Evolutionary conservation across 495 filamentous ascomycete genomes (phyloP), one percentile per base, ranked within the genome.

Genomic region (Neurospora sp.): DNA sequence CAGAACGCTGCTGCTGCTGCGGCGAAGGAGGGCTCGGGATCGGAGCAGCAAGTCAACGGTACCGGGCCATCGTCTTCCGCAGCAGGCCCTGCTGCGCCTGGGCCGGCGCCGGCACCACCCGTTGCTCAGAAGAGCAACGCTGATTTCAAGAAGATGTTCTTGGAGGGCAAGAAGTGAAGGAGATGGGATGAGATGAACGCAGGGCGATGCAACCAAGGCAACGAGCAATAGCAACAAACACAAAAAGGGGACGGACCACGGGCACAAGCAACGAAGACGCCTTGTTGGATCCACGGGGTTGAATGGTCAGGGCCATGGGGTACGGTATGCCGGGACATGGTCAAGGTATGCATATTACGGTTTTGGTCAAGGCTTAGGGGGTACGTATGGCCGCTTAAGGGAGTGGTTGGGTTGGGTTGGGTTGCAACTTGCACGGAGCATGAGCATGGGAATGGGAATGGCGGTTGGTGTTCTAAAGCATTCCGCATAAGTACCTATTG

Each of bases 81-180:
- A 7, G 42, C 18, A 16, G 23, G 23, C 20, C 27, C 72, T 70
- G 73, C 70, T 27, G 76, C 72, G 62, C 77, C 84, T n/a, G 42
- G 54, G 18, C 76, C 71, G 44, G 74, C 70, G 72, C 72, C 9
- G 76, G 78, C 69, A 73, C 75, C 72, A 73, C 73, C 75, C 71
- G 85, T 81, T 72, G 72, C 69, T 5, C 70, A 72, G 27, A 95
- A 94, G 87, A 94, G 87, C 79, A 97, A 98, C 84, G 91, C 91
- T 70, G 94, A 97, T 83, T 97, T 97, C 83, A 93, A 91, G 78
- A 89, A 88, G 44, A 88, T 97, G 90, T 90, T 95, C 77, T 72
- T 90, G 41, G 75, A 72, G 18, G 35, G 74, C 0, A 69, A 23
- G 7, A 27, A 69, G 71, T 66, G 20, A 20, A 20, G 18, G 42